Percentiles rank a stretch among this genome's conserved stretches.
Conservation (phyloP, 257 asterid species). For the Lycium barbarum region DNA sequence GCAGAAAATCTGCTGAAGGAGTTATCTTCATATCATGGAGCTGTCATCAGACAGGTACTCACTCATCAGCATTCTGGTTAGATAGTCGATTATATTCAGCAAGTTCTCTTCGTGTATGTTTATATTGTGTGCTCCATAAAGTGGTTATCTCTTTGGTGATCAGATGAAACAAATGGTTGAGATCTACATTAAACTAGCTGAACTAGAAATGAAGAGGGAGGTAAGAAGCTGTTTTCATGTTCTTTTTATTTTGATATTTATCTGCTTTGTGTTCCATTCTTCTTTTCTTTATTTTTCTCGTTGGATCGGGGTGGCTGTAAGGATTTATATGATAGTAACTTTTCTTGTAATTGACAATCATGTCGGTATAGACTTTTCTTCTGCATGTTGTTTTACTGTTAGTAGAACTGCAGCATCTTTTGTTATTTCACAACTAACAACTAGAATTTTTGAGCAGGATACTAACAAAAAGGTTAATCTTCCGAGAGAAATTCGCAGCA, state of each 20-base stretch:
- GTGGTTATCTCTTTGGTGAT: slow-evolving; percentile 35
- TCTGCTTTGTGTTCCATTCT: not conserved
- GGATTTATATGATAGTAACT: not conserved
- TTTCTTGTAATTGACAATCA: not conserved
- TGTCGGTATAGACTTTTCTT: not conserved
- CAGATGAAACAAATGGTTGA: slow-evolving; percentile 99
- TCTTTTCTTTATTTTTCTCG: slow-evolving; percentile 13
- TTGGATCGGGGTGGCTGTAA: not conserved
- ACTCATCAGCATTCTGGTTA: slow-evolving; percentile 32
- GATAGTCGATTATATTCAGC: slow-evolving; percentile 30
- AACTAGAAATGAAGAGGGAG: slow-evolving; percentile 94
- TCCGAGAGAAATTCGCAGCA: slow-evolving; percentile 91
- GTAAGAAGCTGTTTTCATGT: slow-evolving; percentile 46
- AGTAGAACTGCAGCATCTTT: not conserved
- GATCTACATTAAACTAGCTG: slow-evolving; percentile 96
- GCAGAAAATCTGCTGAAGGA: slow-evolving; percentile 90
- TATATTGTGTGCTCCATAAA: slow-evolving; percentile 29
- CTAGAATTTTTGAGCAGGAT: slow-evolving; percentile 63
- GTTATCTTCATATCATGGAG: slow-evolving; percentile 76
- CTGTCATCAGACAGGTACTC: slow-evolving; percentile 75
- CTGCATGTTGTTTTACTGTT: not conserved
- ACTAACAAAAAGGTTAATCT: slow-evolving; percentile 79
- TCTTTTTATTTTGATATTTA: slow-evolving; percentile 30
- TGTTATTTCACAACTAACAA: slow-evolving; percentile 36
- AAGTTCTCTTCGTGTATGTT: slow-evolving; percentile 27